Base-by-base conservation (phyloP, 73 alveolate genomes). In the Paramecium primaurelia region DNA sequence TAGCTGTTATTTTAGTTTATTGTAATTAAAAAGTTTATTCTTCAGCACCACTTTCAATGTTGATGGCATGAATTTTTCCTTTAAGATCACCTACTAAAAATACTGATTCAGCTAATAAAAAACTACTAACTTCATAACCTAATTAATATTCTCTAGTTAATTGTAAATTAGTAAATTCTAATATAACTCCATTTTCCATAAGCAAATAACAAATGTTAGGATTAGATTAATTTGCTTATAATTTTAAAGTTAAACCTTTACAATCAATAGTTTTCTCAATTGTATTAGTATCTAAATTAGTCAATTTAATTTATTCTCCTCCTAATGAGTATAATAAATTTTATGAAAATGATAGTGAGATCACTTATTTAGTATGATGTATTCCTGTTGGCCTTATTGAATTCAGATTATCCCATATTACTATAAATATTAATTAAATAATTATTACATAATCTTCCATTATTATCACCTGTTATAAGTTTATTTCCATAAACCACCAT, bases 401-500 rank as follows among this genome's bases (percentile, higher is more conserved):
- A 38, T 3, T 26, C 8, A 9, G 2, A 20, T 80, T 47, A 20
- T 26, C 32, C 91, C 91, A 80, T 22, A 80, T 32, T 25, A 80
- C 91, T 71, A 34, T 0, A 26, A 14, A 10, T 16, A 34, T 38
- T 28, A 71, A 40, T 68, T 30, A 40, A 60, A 12, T 42, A 8
- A 10, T 28, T 22, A 22, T 22, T 89, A 89, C 94, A 71, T 37
- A 89, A 58, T 71, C 84, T 89, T 73, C 94, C 94, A 89, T 89
- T 89, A 22, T 71, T 71, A 36, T 89, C 94, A 40, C 92, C 86
- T n/a, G 94, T 59, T 14, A 89, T 26, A n/a, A 73, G 18, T 73
- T 40, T 26, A 22, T 83, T 49, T 20, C 71, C 75, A 71, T 36
- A 18, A 12, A 89, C 34, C 11, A 6, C 36, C 12, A 89, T 71